These are phyloP conservation scores for Phytophthora quininea DNA, from an alignment of 352 stramenopile genomes.

Conservation along the genomic window DNA sequence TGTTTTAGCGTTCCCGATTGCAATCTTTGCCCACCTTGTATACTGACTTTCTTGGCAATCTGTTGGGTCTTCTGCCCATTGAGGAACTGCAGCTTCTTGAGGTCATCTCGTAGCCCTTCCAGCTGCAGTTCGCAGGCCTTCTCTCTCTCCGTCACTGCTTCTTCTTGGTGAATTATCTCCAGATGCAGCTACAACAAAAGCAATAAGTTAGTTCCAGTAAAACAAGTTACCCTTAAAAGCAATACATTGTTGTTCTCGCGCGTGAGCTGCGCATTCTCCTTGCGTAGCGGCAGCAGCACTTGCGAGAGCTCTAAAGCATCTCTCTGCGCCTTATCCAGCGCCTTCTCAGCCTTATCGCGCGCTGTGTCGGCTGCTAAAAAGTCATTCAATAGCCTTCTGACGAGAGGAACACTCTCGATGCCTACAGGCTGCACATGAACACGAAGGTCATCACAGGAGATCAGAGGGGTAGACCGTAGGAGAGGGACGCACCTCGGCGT, in stretches of 20 bases:
- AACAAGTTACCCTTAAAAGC: not conserved
- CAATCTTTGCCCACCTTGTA: too few relatives aligned
- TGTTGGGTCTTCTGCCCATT: conserved; percentile 62
- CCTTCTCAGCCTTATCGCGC: conserved; percentile 41
- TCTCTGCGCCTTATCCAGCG: conserved; percentile 59
- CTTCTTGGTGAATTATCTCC: conserved; percentile 85
- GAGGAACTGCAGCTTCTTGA: conserved; percentile 76
- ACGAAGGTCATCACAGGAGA: not conserved
- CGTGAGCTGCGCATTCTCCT: conserved; percentile 76
- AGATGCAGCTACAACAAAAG: conserved; percentile 55
- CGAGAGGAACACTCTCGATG: conserved; percentile 64
- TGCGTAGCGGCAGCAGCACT: conserved; percentile 70
- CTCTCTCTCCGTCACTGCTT: conserved; percentile 69
- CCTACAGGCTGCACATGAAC: conserved; percentile 45
- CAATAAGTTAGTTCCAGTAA: not conserved
- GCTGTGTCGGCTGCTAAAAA: conserved; percentile 40
- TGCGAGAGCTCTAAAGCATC: conserved; percentile 73
- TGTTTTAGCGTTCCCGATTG: not conserved
- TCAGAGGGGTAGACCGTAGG: not conserved
- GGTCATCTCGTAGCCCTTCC: conserved; percentile 70
- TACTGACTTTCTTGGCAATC: conserved; percentile 57
- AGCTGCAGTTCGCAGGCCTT: conserved; percentile 67
- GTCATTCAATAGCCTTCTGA: conserved; percentile 62
- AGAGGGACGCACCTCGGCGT: conserved; percentile 47
- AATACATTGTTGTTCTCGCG: conserved; percentile 80